Evolutionary conservation across 352 stramenopile genomes (phyloP), one percentile per base, ranked within the genome.

Genomic region (Pseudoperonospora humuli): DNA sequence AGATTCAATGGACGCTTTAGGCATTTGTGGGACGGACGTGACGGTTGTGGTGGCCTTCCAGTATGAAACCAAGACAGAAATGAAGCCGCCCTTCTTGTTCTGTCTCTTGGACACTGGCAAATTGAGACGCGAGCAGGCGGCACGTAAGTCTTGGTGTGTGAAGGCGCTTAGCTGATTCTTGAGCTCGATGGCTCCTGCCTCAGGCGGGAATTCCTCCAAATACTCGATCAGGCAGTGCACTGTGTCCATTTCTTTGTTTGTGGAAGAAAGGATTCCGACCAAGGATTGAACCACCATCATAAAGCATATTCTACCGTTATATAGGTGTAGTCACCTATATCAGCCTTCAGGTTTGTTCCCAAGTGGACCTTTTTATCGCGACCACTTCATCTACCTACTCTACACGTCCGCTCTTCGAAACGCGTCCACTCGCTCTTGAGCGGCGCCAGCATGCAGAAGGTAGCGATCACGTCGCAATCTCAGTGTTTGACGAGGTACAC

Each of bases 211-310:
- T 17, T 11, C 38, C 27, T 34, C 43, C 5, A 64, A 15, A 34
- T 59, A 64, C 23, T 59, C 43, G 20, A 64, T 23, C n/a, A 59
- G 18, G 3, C 28, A 32, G 8, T 36, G 27, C 27, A 55, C 43
- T 17, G 36, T 20, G 21, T 63, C 49, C 42, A 61, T 61, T 14
- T 26, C n/a, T 25, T 52, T 17, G n/a, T 19, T 38, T 44, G 20
- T 29, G 25, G 24, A 28, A 13, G 4, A 3, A 10, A 10, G 13
- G 4, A 28, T n/a, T n/a, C n/a, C n/a, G n/a, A n/a, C n/a, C n/a
- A n/a, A n/a, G n/a, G n/a, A n/a, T n/a, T n/a, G n/a, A n/a, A n/a
- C n/a, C n/a, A n/a, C n/a, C n/a, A n/a, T n/a, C n/a, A n/a, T n/a
- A n/a, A n/a, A n/a, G n/a, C n/a, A n/a, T n/a, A n/a, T n/a, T n/a